These are phyloP conservation scores for Chaetomiaceae sp. DNA, from an alignment of 2,329 filamentous ascomycete species.

Conservation along the genomic window DNA sequence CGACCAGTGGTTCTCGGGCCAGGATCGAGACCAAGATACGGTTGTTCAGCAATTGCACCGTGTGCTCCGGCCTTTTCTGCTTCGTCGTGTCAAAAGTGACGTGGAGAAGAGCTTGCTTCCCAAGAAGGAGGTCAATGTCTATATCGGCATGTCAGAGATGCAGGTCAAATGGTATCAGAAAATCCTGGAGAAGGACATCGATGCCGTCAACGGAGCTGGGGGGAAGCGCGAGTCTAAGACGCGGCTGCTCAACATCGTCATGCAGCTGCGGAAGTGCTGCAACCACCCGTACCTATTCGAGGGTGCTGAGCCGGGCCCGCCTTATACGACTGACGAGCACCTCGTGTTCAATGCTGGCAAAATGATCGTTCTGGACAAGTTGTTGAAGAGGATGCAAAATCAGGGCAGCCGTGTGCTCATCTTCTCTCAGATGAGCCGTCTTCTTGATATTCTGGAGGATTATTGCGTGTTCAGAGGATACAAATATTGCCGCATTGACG, in stretches of 20 bases:
- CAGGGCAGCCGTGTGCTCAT: slow-evolving; percentile 95
- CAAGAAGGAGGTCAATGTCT: slow-evolving; percentile 96
- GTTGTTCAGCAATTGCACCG: slow-evolving; percentile 95
- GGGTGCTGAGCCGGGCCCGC: slow-evolving; percentile 91
- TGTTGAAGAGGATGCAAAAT: slow-evolving; percentile 74
- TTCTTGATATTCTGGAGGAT: slow-evolving; percentile 94
- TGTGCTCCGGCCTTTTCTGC: slow-evolving; percentile 85
- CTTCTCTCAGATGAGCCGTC: slow-evolving; percentile 98
- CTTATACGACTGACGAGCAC: slow-evolving; percentile 97
- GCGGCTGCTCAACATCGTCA: slow-evolving; percentile 93
- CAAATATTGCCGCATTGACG: slow-evolving; percentile 96
- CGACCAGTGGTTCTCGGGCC: slow-evolving; percentile 94
- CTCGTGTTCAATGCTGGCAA: slow-evolving; percentile 90
- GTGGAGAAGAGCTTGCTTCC: slow-evolving; percentile 96
- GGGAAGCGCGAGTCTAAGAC: slow-evolving; percentile 98
- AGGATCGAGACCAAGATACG: slow-evolving; percentile 86
- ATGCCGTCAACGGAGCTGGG: slow-evolving; percentile 93
- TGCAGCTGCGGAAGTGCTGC: slow-evolving; percentile 98
- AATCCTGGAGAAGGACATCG: slow-evolving; percentile 97
- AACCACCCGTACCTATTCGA: slow-evolving; percentile 99
- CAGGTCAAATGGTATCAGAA: slow-evolving; percentile 99
- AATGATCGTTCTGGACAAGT: slow-evolving; percentile 94
- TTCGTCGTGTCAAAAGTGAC: slow-evolving; percentile 93
- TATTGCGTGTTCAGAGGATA: slow-evolving; percentile 95
- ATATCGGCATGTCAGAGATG: slow-evolving; percentile 99